These are phyloP conservation scores for Mallotus repandus DNA, from an alignment of 441 rosid genomes.

Conservation along the genomic window DNA sequence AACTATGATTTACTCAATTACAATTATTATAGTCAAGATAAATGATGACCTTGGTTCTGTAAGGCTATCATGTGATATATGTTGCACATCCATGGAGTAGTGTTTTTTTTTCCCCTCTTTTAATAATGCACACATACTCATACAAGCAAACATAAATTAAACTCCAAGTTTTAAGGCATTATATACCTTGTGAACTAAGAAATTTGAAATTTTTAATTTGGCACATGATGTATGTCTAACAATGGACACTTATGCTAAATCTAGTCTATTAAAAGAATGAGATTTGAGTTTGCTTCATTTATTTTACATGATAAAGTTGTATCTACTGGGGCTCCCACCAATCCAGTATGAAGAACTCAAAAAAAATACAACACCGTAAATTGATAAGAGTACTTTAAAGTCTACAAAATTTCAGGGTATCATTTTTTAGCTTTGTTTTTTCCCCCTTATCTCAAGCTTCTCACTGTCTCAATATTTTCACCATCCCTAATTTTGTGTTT, in stretches of 20 bases:
- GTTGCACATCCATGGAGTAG: no score
- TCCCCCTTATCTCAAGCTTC: neutral
- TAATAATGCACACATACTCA: no score
- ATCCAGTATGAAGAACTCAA: neutral
- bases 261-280: neutral
- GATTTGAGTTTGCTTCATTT: neutral
- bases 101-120: no score
- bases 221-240: no score
- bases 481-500: slow-evolving; percentile 25
- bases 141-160: no score
- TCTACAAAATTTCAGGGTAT: neutral
- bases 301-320: neutral
- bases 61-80: neutral
- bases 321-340: neutral
- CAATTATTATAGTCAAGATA: neutral
- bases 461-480: neutral
- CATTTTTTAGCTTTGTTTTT: neutral
- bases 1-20: neutral
- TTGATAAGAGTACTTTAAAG: neutral
- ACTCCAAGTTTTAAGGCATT: neutral
- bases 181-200: neutral
- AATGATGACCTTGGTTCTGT: neutral
- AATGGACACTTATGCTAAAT: neutral
- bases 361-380: neutral
- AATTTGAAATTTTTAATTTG: no score